Conservation (phyloP, 306 rosid genomes). For the Ochetophila trinervis region DNA sequence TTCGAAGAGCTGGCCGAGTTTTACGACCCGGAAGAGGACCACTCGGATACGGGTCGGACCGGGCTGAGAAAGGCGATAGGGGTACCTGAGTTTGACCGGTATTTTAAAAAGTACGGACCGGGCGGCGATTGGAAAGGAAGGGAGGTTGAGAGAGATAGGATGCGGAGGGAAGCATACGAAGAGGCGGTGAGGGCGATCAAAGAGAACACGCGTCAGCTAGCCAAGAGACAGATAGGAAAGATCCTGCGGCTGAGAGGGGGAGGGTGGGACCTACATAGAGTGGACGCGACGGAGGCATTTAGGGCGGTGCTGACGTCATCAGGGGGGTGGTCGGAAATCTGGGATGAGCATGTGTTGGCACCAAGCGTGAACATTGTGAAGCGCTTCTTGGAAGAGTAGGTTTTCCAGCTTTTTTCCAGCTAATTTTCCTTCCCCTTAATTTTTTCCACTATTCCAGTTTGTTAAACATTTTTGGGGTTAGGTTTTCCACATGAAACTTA, state of each 20-base stretch:
- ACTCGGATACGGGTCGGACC: constrained; percentile 21
- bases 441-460: constrained; percentile 2
- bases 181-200: constrained; percentile 72
- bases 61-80: constrained; percentile 86
- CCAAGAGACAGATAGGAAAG: constrained; percentile 62
- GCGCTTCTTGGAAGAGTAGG: constrained; percentile 84
- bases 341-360: constrained; percentile 71
- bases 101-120: constrained; percentile 46
- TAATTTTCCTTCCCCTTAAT: constrained; percentile 5
- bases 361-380: constrained; percentile 97
- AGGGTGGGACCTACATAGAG: constrained; percentile 78
- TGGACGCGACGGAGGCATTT: constrained; percentile 79
- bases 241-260: constrained; percentile 41
- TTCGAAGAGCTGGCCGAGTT: constrained; percentile 73
- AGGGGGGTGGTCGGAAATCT: constrained; percentile 48
- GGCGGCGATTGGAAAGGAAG: background rate
- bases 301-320: constrained; percentile 44
- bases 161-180: constrained; percentile 44
- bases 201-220: constrained; percentile 76
- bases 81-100: constrained; percentile 74
- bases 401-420: constrained; percentile 57
- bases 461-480: constrained; percentile 20
- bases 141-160: constrained; percentile 21
- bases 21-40: constrained; percentile 35
- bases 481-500: background rate